Base-by-base conservation (phyloP, 371 early-diverging fungal genomes). In the Mucor saturninus region DNA sequence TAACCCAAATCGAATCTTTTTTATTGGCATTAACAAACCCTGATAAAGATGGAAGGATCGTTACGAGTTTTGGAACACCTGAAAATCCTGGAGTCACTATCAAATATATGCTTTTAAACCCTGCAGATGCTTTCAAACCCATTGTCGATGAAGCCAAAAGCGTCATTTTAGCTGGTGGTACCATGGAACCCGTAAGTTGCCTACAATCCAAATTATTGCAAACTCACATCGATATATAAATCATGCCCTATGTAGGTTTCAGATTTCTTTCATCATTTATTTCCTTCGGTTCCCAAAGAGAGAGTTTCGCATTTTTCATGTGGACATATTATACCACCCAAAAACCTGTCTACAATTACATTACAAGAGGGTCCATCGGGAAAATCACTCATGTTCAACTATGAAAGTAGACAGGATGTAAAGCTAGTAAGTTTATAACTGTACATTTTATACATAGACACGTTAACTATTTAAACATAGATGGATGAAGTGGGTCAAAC, bases 141-240 rank as follows among this genome's bases (percentile, higher is more conserved):
- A 76, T 98, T 35, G 88, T 95, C 1, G 76, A 85, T 15, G 91
- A 95, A 53, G 93, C 96, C 0, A 80, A 88, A 61, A 86, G 93
- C 40, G 83, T 98, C 0, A 75, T 99, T 7, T 73, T 99, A 31
- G 95, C 98, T 0, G 98, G 99, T 59, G 99, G 99, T 26, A 97
- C 99, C 0, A 94, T 99, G 95, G 90, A 91, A 62, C 98, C 98
- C 1, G 89, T 93, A 66, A 69, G 80, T 55, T 48, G 4, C 21
- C 21, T 35, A n/a, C 35, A n/a, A 8, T 43, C 4, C 11, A 1
- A 28, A 8, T 30, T 56, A 4, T 14, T 29, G 10, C 21, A 29
- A 43, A 21, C 21, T 0, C 21, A 21, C 21, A 21, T 21, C 21
- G 21, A 21, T 21, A 21, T 21, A 21, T 35, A 10, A 15, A 14